Evolutionary conservation across 2,329 filamentous ascomycete species (phyloP).

Genomic region (Neonectria punicea): DNA sequence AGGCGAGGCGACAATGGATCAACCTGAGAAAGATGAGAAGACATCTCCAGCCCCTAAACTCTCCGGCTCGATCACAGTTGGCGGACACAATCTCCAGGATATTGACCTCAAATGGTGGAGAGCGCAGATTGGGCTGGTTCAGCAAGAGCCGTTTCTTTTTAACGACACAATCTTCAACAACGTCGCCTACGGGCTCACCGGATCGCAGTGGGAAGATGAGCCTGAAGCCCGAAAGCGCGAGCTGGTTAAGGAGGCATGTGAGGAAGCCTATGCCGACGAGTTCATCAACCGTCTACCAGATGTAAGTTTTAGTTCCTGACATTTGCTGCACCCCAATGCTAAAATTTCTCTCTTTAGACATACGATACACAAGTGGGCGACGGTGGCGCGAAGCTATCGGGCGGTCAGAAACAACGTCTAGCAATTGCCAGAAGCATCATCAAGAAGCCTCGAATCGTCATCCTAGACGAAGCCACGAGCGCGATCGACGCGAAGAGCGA

Average conservation of each 20-base stretch:
- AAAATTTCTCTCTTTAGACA: neutral
- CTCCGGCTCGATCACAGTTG: neutral
- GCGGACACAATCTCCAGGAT: neutral
- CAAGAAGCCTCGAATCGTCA: slow-evolving; percentile 66
- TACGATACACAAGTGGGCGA: slow-evolving; percentile 61
- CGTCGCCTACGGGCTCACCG: slow-evolving; percentile 56
- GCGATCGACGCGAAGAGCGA: slow-evolving; percentile 55
- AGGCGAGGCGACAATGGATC: neutral
- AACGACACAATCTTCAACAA: slow-evolving; percentile 62
- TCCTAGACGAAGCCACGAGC: slow-evolving; percentile 75
- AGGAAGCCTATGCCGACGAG: slow-evolving; percentile 62
- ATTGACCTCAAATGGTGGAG: neutral
- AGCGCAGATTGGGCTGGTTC: neutral
- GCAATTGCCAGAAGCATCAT: slow-evolving; percentile 66
- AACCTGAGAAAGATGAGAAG: neutral
- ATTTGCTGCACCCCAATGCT: slow-evolving; percentile 51
- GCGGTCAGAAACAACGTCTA: slow-evolving; percentile 66
- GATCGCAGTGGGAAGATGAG: slow-evolving; percentile 50
- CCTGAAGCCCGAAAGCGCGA: slow-evolving; percentile 52
- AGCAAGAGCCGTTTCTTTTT: slow-evolving; percentile 55
- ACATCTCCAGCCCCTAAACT: neutral
- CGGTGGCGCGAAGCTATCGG: slow-evolving; percentile 66
- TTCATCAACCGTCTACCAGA: slow-evolving; percentile 61
- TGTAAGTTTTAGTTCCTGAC: neutral
- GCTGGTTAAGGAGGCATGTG: slow-evolving; percentile 59